Evolutionary conservation across 2,329 filamentous ascomycete species (phyloP).

Genomic region (Phoma sp.): DNA sequence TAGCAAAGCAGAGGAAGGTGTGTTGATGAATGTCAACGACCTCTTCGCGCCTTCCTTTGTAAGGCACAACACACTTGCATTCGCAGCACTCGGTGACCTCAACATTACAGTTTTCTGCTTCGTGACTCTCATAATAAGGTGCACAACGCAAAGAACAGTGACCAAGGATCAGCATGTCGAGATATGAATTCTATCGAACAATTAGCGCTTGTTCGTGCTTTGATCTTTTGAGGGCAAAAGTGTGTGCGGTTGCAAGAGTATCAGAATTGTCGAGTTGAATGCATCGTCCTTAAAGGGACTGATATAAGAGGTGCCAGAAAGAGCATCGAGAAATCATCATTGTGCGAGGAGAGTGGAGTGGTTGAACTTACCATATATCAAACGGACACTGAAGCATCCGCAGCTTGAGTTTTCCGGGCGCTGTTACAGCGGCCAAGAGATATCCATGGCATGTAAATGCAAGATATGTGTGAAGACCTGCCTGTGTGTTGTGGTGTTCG

Average conservation of each 20-base stretch:
- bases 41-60: not conserved
- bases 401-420: no score
- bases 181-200: not conserved
- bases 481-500: slow-evolving; percentile 3
- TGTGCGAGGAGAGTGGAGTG: slow-evolving; percentile 3
- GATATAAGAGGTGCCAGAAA: slow-evolving; percentile 87
- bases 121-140: not conserved
- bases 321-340: slow-evolving; percentile 33
- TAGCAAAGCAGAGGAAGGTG: not conserved
- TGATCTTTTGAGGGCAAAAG: not conserved
- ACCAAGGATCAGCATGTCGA: not conserved
- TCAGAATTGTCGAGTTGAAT: slow-evolving; percentile 49
- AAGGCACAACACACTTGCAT: no score
- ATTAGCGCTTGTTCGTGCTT: slow-evolving; percentile 2
- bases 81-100: no score
- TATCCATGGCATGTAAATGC: not conserved
- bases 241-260: slow-evolving; percentile 5
- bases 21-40: no score
- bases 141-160: slow-evolving; percentile 16
- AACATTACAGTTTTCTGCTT: slow-evolving; percentile 9
- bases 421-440: not conserved
- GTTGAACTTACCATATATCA: slow-evolving; percentile 2
- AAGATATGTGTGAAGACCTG: not conserved
- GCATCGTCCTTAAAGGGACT: slow-evolving; percentile 52
- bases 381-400: no score